Evolutionary conservation across 108 stramenopile species (phyloP).

Genomic region (Aurantiochytrium sp.): DNA sequence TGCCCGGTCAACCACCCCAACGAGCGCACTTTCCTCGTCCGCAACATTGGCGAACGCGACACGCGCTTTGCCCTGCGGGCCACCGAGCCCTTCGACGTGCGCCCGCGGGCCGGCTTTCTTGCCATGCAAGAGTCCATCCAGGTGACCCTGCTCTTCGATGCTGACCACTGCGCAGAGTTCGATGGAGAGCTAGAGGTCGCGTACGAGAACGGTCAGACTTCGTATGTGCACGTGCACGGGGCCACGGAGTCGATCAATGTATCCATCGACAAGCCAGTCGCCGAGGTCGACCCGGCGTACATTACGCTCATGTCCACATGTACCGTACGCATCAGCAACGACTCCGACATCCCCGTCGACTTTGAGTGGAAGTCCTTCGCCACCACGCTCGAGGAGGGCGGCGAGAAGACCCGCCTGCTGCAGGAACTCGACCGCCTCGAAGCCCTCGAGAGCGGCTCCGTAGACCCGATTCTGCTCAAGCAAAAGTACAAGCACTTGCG

Average conservation of each 20-base stretch:
- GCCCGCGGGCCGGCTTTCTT: conserved; percentile 29
- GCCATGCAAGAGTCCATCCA: conserved; percentile 37
- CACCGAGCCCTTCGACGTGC: conserved; percentile 24
- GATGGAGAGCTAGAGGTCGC: conserved; percentile 50
- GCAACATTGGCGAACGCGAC: conserved; percentile 50
- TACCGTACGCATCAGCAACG: conserved; percentile 52
- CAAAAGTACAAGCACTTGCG: conserved; percentile 57
- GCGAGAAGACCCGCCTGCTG: conserved; percentile 51
- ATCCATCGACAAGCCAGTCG: conserved; percentile 38
- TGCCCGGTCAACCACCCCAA: conserved; percentile 48
- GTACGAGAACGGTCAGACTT: conserved; percentile 39
- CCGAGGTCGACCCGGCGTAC: conserved; percentile 58
- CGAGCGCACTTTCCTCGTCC: conserved; percentile 49
- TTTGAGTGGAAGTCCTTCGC: conserved; percentile 60
- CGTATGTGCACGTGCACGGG: conserved; percentile 44
- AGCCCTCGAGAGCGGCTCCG: conserved; percentile 32
- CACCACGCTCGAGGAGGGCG: conserved; percentile 48
- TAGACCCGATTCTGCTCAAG: conserved; percentile 13
- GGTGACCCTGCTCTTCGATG: conserved; percentile 44
- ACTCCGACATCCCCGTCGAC: conserved; percentile 51
- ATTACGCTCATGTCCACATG: conserved; percentile 52
- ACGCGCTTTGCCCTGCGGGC: conserved; percentile 44
- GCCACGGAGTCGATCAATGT: conserved; percentile 57
- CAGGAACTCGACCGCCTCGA: conserved; percentile 51
- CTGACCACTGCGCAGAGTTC: conserved; percentile 1